phyloP scores from a whole-genome alignment of 192 early-diverging fungal species.

The Entomortierella beljakovae region DNA sequence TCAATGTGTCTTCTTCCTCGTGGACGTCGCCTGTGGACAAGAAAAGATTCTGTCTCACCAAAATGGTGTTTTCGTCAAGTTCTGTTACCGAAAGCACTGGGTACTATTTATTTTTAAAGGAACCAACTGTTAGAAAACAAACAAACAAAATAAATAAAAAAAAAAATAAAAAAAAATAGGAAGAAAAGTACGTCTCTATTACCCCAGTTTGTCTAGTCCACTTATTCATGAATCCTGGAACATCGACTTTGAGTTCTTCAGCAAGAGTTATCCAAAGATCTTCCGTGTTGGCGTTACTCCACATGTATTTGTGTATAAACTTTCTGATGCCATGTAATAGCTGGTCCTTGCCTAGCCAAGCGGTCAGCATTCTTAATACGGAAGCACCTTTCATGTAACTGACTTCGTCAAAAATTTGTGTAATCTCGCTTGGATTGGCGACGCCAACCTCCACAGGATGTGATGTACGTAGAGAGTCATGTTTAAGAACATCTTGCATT shows the following conservation, averaged over 20 bases:
- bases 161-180: neutral
- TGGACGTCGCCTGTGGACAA: constrained; percentile 84
- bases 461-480: constrained; percentile 81
- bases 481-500: constrained; percentile 77
- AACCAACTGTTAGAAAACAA: constrained; percentile 38
- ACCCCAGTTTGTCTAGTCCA: constrained; percentile 89
- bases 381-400: constrained; percentile 86
- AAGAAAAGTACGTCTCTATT: constrained; percentile 12
- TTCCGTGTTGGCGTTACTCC: constrained; percentile 75
- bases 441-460: constrained; percentile 89
- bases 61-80: constrained; percentile 35
- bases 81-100: constrained; percentile 45
- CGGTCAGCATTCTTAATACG: constrained; percentile 85
- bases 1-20: constrained; percentile 79
- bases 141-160: neutral
- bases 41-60: constrained; percentile 85
- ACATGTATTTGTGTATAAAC: constrained; percentile 78
- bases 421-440: constrained; percentile 74
- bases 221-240: constrained; percentile 73
- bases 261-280: constrained; percentile 82
- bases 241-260: constrained; percentile 72
- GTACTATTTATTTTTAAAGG: too few species aligned
- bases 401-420: constrained; percentile 90
- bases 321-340: constrained; percentile 63
- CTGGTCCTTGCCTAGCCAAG: constrained; percentile 62